Evolutionary conservation across 257 asterid genomes (phyloP), one percentile per base, ranked within the genome.

Genomic region (Petrea volubilis): DNA sequence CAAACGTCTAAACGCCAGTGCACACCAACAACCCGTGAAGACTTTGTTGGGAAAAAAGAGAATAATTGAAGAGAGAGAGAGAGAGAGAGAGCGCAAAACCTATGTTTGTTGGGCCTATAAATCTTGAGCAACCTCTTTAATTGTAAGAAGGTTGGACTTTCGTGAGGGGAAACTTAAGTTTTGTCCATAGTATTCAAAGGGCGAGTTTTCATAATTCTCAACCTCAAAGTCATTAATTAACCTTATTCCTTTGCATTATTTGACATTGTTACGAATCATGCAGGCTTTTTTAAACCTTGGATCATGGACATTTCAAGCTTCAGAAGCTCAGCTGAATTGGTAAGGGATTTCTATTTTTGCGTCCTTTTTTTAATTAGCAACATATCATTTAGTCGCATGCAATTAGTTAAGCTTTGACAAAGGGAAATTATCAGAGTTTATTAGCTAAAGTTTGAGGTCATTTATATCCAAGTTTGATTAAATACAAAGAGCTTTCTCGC

Each of bases 271-370:
- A 38, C 11, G 0, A 21, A 59, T 68, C 50, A 23, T 67, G 58
- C 79, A 75, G 79, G 66, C 1, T 28, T 44, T 36, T 7, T 20
- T 24, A 24, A 5, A 59, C 1, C 3, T 18, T 23, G 47, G 25
- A 4, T 20, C 21, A 77, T 79, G 96, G 89, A 85, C 82, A 77
- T 78, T 60, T 64, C 85, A 69, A 70, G 73, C 52, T 28, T 78
- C 27, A 75, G 76, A 80, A 76, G 81, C 79, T 80, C 78, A 12
- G 71, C 86, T 52, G 88, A 83, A 67, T 50, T 80, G 89, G 94
- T 87, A 79, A 85, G 77, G 41, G 11, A 28, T 53, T 24, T 41
- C 27, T 50, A 10, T 41, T 25, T 57, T 4, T 33, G n/a, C n/a
- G n/a, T n/a, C n/a, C n/a, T n/a, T n/a, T n/a, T n/a, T n/a, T n/a